phyloP scores from a whole-genome alignment of 1,284 basidiomycete genomes.

The Austropuccinia psidii region DNA sequence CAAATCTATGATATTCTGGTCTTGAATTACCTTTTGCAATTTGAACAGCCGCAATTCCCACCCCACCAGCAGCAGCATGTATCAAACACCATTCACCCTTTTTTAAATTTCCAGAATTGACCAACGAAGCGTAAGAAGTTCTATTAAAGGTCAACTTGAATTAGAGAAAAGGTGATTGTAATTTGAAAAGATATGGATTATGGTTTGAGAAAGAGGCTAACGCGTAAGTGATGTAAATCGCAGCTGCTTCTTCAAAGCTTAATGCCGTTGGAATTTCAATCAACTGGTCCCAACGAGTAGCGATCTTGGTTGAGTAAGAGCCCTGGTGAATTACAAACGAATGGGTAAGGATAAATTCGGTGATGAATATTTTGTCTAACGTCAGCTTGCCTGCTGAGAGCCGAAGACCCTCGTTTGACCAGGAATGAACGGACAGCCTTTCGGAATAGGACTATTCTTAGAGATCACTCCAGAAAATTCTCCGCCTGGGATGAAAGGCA shows the following conservation, averaged over 20 bases:
- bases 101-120: conserved; percentile 62
- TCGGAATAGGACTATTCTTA: conserved; percentile 66
- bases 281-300: conserved; percentile 53
- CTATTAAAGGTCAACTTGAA: not conserved
- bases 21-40: conserved; percentile 60
- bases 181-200: conserved; percentile 66
- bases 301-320: conserved; percentile 48
- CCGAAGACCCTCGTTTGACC: conserved; percentile 87
- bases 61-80: conserved; percentile 58
- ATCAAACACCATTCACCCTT: conserved; percentile 72
- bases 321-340: not conserved
- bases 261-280: conserved; percentile 60
- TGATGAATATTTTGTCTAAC: not conserved
- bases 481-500: conserved; percentile 44
- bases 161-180: not conserved
- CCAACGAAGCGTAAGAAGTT: conserved; percentile 78
- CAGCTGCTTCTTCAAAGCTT: conserved; percentile 60
- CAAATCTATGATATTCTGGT: not conserved
- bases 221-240: conserved; percentile 42
- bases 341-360: not conserved
- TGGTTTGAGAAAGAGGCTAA: conserved; percentile 51
- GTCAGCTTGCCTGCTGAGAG: conserved; percentile 60
- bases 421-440: conserved; percentile 66
- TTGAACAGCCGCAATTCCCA: conserved; percentile 83
- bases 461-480: conserved; percentile 77